Conservation (phyloP, 2,329 filamentous ascomycete genomes). For the Calonectria fujianensis region DNA sequence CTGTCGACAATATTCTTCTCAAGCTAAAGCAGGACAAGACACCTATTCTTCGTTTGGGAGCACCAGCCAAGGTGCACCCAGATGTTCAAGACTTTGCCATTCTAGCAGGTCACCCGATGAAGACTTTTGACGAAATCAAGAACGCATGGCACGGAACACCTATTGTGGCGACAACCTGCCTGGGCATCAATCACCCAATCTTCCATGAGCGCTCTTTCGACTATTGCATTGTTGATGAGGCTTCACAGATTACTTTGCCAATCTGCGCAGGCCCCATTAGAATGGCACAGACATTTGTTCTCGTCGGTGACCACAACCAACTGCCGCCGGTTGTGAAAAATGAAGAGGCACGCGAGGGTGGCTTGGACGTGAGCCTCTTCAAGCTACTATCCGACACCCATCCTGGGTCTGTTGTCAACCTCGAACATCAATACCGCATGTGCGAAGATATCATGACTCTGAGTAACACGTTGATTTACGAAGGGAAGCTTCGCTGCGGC, state of each 20-base stretch:
- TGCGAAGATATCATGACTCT: conserved; percentile 97
- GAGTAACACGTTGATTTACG: conserved; percentile 94
- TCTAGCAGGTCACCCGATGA: conserved; percentile 83
- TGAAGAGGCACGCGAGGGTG: conserved; percentile 88
- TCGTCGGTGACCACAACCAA: conserved; percentile 98
- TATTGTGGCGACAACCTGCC: conserved; percentile 95
- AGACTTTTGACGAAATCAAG: conserved; percentile 88
- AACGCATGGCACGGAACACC: conserved; percentile 89
- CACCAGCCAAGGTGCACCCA: conserved; percentile 88
- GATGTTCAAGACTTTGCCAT: conserved; percentile 91
- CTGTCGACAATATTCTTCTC: conserved; percentile 97
- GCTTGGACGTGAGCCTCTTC: conserved; percentile 94
- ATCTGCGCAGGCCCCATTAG: conserved; percentile 96
- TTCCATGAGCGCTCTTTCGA: conserved; percentile 95
- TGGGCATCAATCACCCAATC: conserved; percentile 91
- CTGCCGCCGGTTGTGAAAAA: conserved; percentile 96
- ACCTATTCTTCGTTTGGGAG: conserved; percentile 89
- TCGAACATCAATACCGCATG: conserved; percentile 99
- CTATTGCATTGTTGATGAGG: conserved; percentile 98
- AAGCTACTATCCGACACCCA: conserved; percentile 93
- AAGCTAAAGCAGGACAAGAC: conserved; percentile 89
- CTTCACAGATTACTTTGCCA: conserved; percentile 96
- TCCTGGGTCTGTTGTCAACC: conserved; percentile 89
- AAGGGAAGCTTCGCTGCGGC: conserved; percentile 92
- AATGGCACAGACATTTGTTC: conserved; percentile 92